Base-by-base conservation (phyloP, 2,329 filamentous ascomycete species). In the Diplocarpon rosae region DNA sequence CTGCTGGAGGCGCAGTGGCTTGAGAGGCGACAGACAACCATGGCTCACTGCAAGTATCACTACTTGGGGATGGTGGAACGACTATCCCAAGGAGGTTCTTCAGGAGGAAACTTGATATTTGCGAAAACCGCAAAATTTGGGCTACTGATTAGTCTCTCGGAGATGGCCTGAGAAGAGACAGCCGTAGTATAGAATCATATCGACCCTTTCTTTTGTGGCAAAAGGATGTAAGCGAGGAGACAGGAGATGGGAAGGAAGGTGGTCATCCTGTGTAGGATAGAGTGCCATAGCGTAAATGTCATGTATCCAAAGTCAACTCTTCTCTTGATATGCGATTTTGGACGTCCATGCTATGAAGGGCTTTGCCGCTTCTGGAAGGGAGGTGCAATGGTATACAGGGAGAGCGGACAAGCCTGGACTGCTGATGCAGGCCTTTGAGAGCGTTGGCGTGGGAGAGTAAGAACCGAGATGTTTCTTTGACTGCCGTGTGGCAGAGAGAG, bases 1-100 rank as follows among this genome's bases (percentile, higher is more conserved):
- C 54, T 11, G 41, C 42, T 14, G 57, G 57, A 12, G 58, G 57
- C 16, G 53, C 49, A 13, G 46, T 59, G n/a, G 56, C 56, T 20
- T 56, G 43, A 47, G 16, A 14, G 37, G 29, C 33, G 10, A 37
- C 5, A 15, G 17, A 27, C 20, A 49, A 39, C 40, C 43, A 43
- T 36, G 40, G 37, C 43, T 46, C 39, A 46, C 41, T 31, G 33
- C 17, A 37, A 24, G 20, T 24, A 7, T 7, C 20, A 24, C 3
- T 7, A 3, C 7, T 7, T 24, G 20, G 20, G 20, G 20, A 24
- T 24, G 20, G 20, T 7, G 20, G 7, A 4, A 3, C 7, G 20
- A 24, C 20, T 24, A 7, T 24, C 20, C 20, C 20, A 3, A 24
- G 20, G 20, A 24, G 20, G 46, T 41, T 41, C 41, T 48, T 48